Evolutionary conservation across 441 rosid genomes (phyloP).

Genomic region (Pelargonium australe): DNA sequence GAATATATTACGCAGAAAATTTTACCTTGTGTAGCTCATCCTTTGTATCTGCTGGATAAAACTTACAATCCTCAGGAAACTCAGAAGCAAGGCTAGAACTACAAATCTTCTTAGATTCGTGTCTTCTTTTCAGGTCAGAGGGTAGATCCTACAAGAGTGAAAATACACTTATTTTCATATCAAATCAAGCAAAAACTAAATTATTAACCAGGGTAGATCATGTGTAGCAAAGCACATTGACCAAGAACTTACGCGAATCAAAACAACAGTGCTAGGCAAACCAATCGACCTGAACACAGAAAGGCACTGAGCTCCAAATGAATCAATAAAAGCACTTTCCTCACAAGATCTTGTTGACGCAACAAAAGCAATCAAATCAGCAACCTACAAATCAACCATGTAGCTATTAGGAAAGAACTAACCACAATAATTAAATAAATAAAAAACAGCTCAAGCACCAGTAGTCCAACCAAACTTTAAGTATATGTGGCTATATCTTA

Average conservation of each 20-base stretch:
- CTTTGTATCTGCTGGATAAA: conserved; percentile 77
- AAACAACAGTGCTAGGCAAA: conserved; percentile 71
- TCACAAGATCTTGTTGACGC: conserved; percentile 60
- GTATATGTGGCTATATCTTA: conserved; percentile 16
- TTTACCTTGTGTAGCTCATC: conserved; percentile 90
- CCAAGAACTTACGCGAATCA: conserved; percentile 66
- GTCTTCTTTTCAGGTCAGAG: conserved; percentile 49
- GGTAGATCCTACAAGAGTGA: conserved; percentile 59
- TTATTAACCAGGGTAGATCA: conserved; percentile 10
- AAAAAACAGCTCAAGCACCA: neutral
- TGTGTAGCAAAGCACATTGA: conserved; percentile 8
- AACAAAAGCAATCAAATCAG: conserved; percentile 92
- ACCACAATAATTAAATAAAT: neutral
- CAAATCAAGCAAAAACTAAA: conserved; percentile 11
- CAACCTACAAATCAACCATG: conserved; percentile 50
- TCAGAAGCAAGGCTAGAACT: conserved; percentile 55
- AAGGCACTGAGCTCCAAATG: conserved; percentile 77
- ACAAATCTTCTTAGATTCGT: conserved; percentile 61
- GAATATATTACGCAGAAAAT: neutral
- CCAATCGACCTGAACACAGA: conserved; percentile 84
- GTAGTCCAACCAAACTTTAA: neutral
- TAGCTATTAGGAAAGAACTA: conserved; percentile 5
- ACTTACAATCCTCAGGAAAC: conserved; percentile 85
- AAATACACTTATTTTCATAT: conserved; percentile 13
- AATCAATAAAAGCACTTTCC: conserved; percentile 52